Evolutionary conservation across 83 land plant species (phyloP), one percentile per base, ranked within the genome.

Genomic region (Diphasiastrum complanatum): DNA sequence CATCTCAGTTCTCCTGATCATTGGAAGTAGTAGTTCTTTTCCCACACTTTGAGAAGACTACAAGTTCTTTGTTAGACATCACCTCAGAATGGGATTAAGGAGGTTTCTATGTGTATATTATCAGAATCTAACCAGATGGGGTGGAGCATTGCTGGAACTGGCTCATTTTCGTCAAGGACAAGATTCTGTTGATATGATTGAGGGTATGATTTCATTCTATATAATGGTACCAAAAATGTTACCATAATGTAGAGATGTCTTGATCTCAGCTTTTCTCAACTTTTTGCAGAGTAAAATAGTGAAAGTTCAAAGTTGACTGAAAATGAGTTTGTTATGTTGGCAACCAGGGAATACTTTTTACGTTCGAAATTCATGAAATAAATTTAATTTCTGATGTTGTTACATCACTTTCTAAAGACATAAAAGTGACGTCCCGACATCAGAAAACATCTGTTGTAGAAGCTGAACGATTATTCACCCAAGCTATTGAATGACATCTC

Each of bases 41-140:
- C n/a, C n/a, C n/a, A n/a, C n/a, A n/a, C n/a, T n/a, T n/a, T n/a
- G n/a, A n/a, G n/a, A n/a, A n/a, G n/a, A n/a, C n/a, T n/a, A n/a
- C n/a, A n/a, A n/a, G n/a, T n/a, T n/a, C n/a, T n/a, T n/a, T n/a
- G n/a, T n/a, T 20, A 47, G 49, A 47, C 24, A 47, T 20, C 19
- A 25, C 19, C 24, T 19, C 24, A 47, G 49, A 47, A 30, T 23
- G 57, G 28, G 32, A 53, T n/a, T 23, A 29, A 53, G 57, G 49
- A 34, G 62, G 3, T 28, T 35, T 2, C 4, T 59, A 4, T 4
- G 35, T 34, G 14, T 23, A 2, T 40, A 23, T 26, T 61, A 19
- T n/a, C 75, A 72, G 75, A 72, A 72, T 49, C 41, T 72, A 51
- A 67, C 73, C 34, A 55, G 72, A 66, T 72, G 75, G 74, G 75